A percentile compares a stretch with the other conserved stretches of the same genome.
Evolutionary conservation across 257 asterid species (phyloP).

Genomic region (Solanum microdontum): DNA sequence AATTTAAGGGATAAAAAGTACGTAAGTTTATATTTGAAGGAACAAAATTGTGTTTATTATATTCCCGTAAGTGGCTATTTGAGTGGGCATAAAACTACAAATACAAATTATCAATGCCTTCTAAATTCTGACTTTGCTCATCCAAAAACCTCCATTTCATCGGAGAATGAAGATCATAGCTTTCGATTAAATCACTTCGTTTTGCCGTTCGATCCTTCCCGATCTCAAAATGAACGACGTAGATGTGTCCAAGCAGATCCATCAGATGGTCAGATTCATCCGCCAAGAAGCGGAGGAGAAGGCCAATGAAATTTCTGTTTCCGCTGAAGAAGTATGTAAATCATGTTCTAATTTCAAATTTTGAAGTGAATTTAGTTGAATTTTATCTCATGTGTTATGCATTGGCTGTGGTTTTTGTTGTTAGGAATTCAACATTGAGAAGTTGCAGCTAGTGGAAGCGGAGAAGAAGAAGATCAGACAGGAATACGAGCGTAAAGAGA

Average conservation of each 20-base stretch:
- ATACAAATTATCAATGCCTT: neutral
- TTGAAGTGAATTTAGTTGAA: neutral
- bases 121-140: neutral
- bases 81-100: neutral
- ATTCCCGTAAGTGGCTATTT: neutral
- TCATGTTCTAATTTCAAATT: neutral
- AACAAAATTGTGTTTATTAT: neutral
- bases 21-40: neutral
- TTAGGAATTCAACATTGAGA: slow-evolving; percentile 97
- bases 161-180: neutral
- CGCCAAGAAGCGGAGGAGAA: slow-evolving; percentile 98
- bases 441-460: slow-evolving; percentile 88
- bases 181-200: neutral
- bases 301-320: slow-evolving; percentile 89
- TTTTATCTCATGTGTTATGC: neutral
- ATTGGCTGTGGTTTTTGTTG: neutral
- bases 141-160: neutral
- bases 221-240: slow-evolving; percentile 69
- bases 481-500: slow-evolving; percentile 87
- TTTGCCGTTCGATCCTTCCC: neutral
- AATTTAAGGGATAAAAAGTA: neutral
- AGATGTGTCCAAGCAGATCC: slow-evolving; percentile 96
- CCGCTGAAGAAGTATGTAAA: slow-evolving; percentile 76
- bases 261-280: slow-evolving; percentile 98
- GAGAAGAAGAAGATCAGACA: slow-evolving; percentile 96